Conservation (phyloP, 352 stramenopile genomes). For the Phytophthora syringae region DNA sequence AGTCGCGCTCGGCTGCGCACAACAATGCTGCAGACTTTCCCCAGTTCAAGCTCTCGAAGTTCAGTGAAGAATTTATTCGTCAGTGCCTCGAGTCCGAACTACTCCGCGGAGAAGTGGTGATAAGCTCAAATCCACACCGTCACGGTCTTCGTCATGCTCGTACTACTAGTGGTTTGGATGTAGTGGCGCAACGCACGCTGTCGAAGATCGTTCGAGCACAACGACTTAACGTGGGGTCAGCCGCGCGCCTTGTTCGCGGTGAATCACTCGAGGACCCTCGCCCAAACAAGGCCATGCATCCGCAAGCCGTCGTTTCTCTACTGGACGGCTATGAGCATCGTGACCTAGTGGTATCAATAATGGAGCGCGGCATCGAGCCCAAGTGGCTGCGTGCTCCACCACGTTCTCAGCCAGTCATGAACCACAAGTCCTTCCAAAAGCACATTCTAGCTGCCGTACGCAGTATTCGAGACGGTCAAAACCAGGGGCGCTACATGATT, state of each 20-base stretch:
- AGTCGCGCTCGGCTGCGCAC: not conserved
- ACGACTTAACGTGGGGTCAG: not conserved
- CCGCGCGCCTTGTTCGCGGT: not conserved
- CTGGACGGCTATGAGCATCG: not conserved
- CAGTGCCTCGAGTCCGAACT: not conserved
- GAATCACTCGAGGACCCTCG: not conserved
- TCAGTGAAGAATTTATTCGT: not conserved
- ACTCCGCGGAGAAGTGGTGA: not conserved
- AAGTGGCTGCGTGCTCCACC: constrained; percentile 1
- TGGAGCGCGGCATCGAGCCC: constrained; percentile 2
- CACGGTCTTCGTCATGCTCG: constrained; percentile 1
- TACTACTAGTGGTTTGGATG: not conserved
- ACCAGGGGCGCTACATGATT: constrained; percentile 8
- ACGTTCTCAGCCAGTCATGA: constrained; percentile 1
- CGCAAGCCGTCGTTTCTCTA: not conserved
- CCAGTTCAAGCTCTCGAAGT: not conserved
- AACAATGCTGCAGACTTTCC: not conserved
- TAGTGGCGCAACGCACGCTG: not conserved
- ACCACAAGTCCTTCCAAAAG: constrained; percentile 6
- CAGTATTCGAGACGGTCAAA: constrained; percentile 16
- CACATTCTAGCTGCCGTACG: not conserved
- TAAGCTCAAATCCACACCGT: not conserved
- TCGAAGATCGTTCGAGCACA: not conserved
- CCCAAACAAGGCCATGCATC: constrained; percentile 1
- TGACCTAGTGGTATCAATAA: not conserved